Evolutionary conservation across 345 rosid genomes (phyloP), one percentile per base, ranked within the genome.

Genomic region (Gossypium anomalum): DNA sequence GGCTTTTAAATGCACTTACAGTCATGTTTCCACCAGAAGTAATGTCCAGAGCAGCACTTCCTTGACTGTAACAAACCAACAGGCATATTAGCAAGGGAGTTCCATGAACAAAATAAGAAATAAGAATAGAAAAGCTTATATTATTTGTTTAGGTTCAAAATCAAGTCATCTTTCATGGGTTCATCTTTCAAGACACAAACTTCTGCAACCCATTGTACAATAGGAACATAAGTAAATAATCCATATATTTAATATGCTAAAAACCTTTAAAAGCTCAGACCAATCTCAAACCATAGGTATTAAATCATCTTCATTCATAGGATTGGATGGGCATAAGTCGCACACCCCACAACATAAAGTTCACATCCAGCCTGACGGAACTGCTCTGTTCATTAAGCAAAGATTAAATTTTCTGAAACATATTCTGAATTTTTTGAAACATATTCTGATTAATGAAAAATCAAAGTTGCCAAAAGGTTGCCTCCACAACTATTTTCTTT

Each of bases 11-110:
- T 75, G 53, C 49, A 85, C 92, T 83, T 82, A 94, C 97, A 47
- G 83, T 64, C 83, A 94, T 86, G 80, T 88, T 94, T 58, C 97
- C 97, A 81, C 97, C 97, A 75, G 92, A 81, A 73, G 70, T 77
- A 67, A 88, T 64, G 86, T 94, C 97, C 89, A 94, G 78, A 58
- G 78, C 5, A 0, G 89, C 85, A 78, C 95, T 94, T 86, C 97
- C 97, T 81, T 88, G 85, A 74, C 97, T 94, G 88, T 78, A 84
- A 75, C 70, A 86, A 78, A 63, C 64, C 59, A 70, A 80, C 25
- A 27, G 22, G 25, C 0, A 52, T 0, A 77, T 78, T 22, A 81
- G 60, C 57, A 77, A 52, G 53, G 75, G 49, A 77, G 61, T 49
- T 64, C 63, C 20, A 76, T 23, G 55, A 51, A 49, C 60, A 78